Evolutionary conservation across 2,329 filamentous ascomycete genomes (phyloP).

Genomic region (Huntiella savannae): DNA sequence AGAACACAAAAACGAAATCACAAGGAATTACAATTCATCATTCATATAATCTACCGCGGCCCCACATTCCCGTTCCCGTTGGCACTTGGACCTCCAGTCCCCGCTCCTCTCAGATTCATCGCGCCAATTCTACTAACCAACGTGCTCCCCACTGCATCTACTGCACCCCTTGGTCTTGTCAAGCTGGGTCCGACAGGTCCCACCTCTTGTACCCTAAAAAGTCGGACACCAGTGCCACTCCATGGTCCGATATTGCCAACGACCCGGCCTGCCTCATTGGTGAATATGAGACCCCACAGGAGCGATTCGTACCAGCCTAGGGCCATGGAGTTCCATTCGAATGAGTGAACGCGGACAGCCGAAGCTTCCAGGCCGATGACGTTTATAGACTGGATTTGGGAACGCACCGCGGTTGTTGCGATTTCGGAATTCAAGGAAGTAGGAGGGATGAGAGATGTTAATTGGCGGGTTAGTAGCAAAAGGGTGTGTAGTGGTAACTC

Average conservation of each 20-base stretch:
- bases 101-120: conserved; percentile 46
- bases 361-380: conserved; percentile 58
- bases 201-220: conserved; percentile 80
- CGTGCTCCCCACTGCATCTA: conserved; percentile 82
- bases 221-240: conserved; percentile 73
- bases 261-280: conserved; percentile 69
- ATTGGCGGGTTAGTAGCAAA: conserved; percentile 53
- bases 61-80: not conserved
- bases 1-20: too few relatives aligned
- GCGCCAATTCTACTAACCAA: conserved; percentile 73
- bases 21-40: not conserved
- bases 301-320: conserved; percentile 93
- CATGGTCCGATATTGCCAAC: conserved; percentile 61
- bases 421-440: conserved; percentile 26
- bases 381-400: conserved; percentile 38
- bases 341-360: conserved; percentile 62
- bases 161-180: conserved; percentile 69
- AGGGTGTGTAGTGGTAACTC: conserved; percentile 78
- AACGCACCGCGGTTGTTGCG: conserved; percentile 27
- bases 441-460: conserved; percentile 36
- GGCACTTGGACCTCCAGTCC: not conserved
- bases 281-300: conserved; percentile 84
- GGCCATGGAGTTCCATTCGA: conserved; percentile 81
- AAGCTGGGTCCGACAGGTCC: conserved; percentile 63
- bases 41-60: not conserved